Conservation (phyloP, 768 basidiomycete genomes). For the Leccinum longicurvipes region DNA sequence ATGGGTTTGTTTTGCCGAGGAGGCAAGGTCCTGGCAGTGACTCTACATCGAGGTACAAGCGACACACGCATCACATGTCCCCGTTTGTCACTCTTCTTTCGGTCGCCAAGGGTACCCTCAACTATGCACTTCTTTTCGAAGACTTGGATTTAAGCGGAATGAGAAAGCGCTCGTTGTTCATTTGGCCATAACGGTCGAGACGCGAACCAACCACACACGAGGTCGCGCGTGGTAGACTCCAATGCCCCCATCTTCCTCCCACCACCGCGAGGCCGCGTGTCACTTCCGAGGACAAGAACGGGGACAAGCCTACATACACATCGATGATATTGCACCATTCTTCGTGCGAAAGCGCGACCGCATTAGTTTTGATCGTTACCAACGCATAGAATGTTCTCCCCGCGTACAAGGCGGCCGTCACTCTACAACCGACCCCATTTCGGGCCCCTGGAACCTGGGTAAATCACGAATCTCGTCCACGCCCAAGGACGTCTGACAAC, state of each 20-base stretch:
- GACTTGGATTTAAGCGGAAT: background rate
- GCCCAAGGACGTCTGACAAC: background rate
- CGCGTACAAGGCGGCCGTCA: background rate
- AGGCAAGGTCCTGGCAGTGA: background rate
- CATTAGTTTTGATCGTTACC: background rate
- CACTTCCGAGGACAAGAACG: too few species aligned
- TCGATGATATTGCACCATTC: too few species aligned
- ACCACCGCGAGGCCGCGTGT: background rate
- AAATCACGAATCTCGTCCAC: background rate
- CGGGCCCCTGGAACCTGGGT: background rate
- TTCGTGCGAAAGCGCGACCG: background rate
- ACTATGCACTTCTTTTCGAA: background rate
- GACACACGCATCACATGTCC: background rate
- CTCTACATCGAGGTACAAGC: background rate
- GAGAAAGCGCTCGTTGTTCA: background rate
- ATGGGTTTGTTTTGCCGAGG: slow-evolving; percentile 9
- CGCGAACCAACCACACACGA: background rate
- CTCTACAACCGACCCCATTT: background rate
- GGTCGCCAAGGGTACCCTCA: background rate
- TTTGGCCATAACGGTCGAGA: background rate
- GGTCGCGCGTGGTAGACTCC: background rate
- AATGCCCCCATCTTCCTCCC: background rate
- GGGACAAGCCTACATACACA: too few species aligned
- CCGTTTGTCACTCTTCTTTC: too few species aligned
- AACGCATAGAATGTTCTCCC: background rate